A percentile compares a stretch with the other conserved stretches of the same genome.
phyloP scores from a whole-genome alignment of 2,329 filamentous ascomycete species.

The Fusarium solani-melongenae region DNA sequence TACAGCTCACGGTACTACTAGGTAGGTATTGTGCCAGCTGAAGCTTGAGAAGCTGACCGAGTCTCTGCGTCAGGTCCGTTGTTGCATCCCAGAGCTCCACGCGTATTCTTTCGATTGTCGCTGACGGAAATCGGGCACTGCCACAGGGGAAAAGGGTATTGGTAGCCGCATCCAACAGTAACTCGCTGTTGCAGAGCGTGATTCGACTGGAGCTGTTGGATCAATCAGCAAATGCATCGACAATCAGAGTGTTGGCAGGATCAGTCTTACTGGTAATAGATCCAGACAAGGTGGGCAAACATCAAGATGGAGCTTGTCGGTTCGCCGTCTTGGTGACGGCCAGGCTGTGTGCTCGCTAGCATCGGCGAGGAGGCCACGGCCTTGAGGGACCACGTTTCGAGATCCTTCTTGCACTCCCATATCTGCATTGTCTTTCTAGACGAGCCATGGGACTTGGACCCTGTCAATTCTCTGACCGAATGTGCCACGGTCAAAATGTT shows the following conservation, averaged over 20 bases:
- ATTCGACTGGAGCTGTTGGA: not conserved
- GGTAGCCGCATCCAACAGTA: not conserved
- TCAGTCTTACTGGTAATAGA: not conserved
- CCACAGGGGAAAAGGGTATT: not conserved
- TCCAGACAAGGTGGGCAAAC: not conserved
- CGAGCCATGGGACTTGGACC: not conserved
- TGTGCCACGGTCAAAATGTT: not conserved
- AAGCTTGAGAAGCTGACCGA: not conserved
- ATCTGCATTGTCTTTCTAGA: not conserved
- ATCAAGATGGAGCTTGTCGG: not conserved
- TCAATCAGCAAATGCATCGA: not conserved
- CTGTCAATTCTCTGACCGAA: not conserved
- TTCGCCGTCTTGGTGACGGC: not conserved
- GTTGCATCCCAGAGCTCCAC: not conserved
- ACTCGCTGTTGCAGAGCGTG: not conserved
- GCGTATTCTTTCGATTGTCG: not conserved
- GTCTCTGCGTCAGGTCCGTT: not conserved
- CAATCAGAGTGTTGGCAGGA: not conserved
- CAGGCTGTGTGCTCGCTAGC: not conserved
- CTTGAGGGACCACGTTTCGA: not conserved
- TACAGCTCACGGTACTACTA: constrained; percentile 7
- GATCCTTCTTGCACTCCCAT: not conserved
- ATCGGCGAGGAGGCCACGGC: not conserved
- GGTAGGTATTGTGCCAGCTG: not conserved
- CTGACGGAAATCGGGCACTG: not conserved